Percentiles rank a stretch among this genome's conserved stretches.
These are phyloP conservation scores for Pythium insidiosum DNA, from an alignment of 352 stramenopile genomes.

Conservation along the genomic window DNA sequence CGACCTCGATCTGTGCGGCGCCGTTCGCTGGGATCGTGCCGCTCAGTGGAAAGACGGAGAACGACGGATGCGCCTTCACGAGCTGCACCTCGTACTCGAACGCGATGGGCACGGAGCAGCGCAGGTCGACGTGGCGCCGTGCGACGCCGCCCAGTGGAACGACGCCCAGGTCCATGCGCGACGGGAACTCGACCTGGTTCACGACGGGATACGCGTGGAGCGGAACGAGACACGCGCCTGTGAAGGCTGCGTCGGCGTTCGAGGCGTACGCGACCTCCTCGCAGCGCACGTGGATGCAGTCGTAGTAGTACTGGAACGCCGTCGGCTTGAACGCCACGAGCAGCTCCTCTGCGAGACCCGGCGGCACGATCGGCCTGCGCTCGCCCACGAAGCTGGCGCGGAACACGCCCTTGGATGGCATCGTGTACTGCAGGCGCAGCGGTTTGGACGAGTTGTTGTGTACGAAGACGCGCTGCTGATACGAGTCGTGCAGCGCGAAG, in stretches of 20 bases:
- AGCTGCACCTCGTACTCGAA: constrained; percentile 84
- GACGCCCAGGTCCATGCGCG: constrained; percentile 76
- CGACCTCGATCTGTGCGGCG: constrained; percentile 50
- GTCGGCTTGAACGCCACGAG: constrained; percentile 56
- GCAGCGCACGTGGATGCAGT: constrained; percentile 72
- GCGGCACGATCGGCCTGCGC: constrained; percentile 57
- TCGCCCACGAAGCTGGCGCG: constrained; percentile 35
- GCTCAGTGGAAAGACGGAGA: constrained; percentile 61
- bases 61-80: constrained; percentile 55
- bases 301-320: constrained; percentile 87
- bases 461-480: constrained; percentile 60
- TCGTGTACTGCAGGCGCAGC: constrained; percentile 60
- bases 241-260: constrained; percentile 26
- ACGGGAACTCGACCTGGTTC: constrained; percentile 69
- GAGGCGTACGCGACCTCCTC: constrained; percentile 66
- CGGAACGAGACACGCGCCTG: constrained; percentile 52
- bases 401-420: constrained; percentile 42
- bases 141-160: constrained; percentile 41
- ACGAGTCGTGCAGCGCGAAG: constrained; percentile 52
- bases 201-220: constrained; percentile 85
- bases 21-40: constrained; percentile 71
- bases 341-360: constrained; percentile 74
- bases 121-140: constrained; percentile 30
- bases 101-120: constrained; percentile 78
- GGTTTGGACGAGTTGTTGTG: constrained; percentile 73